Evolutionary conservation across 495 filamentous ascomycete genomes (phyloP).

Genomic region (Aspergillus wentii): DNA sequence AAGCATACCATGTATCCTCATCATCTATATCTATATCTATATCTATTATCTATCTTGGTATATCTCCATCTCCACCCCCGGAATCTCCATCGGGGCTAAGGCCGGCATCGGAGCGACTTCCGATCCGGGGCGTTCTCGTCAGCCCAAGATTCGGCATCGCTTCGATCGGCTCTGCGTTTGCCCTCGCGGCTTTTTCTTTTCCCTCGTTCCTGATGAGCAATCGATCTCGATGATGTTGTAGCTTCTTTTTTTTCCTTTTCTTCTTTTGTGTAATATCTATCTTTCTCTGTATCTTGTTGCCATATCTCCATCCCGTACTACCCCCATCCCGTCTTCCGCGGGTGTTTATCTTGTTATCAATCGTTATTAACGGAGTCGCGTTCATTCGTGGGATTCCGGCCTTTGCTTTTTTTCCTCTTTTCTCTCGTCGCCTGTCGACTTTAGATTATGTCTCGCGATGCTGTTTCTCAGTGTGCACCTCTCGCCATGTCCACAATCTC

Average conservation of each 20-base stretch:
- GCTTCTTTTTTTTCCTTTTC: too few species aligned
- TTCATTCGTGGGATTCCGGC: background rate
- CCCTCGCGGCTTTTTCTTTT: background rate
- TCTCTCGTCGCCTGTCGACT: conserved; percentile 17
- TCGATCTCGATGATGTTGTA: too few species aligned
- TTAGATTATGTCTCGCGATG: conserved; percentile 28
- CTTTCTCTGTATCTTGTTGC: too few species aligned
- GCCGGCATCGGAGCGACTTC: conserved; percentile 31
- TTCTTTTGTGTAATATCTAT: too few species aligned
- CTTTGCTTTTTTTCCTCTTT: conserved; percentile 13
- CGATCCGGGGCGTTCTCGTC: conserved; percentile 29
- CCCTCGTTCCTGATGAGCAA: too few species aligned
- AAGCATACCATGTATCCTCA: too few species aligned
- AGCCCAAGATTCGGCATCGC: too few species aligned
- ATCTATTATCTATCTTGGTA: background rate
- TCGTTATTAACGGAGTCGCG: background rate
- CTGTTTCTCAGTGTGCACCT: conserved; percentile 22
- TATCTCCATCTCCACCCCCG: background rate
- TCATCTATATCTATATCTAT: background rate
- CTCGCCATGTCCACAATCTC: conserved; percentile 24
- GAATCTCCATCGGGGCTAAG: background rate
- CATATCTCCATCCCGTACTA: too few species aligned
- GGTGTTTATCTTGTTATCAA: too few species aligned
- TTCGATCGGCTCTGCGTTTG: background rate
- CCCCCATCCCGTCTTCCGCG: too few species aligned